Conservation (phyloP, 805 yeast species). For the Wickerhamomyces chambardii region DNA sequence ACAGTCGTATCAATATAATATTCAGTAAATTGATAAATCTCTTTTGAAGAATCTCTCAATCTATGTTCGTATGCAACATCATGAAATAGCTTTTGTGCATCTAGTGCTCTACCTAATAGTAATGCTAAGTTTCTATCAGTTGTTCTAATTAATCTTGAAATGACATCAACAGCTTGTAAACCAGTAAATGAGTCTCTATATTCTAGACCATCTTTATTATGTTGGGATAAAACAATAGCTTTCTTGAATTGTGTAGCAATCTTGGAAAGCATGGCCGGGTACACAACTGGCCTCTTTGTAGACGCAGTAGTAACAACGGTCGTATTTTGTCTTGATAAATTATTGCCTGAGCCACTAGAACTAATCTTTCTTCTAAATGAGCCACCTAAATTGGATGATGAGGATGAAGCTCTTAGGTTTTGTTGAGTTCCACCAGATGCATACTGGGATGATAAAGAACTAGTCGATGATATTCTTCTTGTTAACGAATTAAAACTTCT, state of each 20-base stretch:
- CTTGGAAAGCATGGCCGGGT: slow-evolving; percentile 82
- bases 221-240: slow-evolving; percentile 59
- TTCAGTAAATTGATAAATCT: slow-evolving; percentile 78
- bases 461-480: slow-evolving; percentile 15
- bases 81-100: slow-evolving; percentile 89
- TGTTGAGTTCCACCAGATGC: slow-evolving; percentile 13
- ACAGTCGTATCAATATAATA: slow-evolving; percentile 33
- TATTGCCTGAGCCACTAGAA: background rate
- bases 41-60: slow-evolving; percentile 77
- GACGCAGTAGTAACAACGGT: slow-evolving; percentile 37
- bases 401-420: slow-evolving; percentile 2
- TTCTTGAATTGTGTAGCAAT: slow-evolving; percentile 78
- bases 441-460: slow-evolving; percentile 15
- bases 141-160: slow-evolving; percentile 78
- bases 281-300: slow-evolving; percentile 53
- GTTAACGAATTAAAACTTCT: slow-evolving; percentile 34
- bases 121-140: slow-evolving; percentile 88
- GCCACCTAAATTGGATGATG: slow-evolving; percentile 1
- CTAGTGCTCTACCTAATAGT: slow-evolving; percentile 81
- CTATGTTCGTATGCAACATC: slow-evolving; percentile 95
- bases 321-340: slow-evolving; percentile 12
- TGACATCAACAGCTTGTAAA: slow-evolving; percentile 85
- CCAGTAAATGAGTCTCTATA: slow-evolving; percentile 94
- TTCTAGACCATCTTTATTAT: slow-evolving; percentile 83
- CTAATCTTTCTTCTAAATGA: background rate